These are phyloP conservation scores for Evansstolkia leycettana DNA, from an alignment of 495 filamentous ascomycete species.

Conservation along the genomic window DNA sequence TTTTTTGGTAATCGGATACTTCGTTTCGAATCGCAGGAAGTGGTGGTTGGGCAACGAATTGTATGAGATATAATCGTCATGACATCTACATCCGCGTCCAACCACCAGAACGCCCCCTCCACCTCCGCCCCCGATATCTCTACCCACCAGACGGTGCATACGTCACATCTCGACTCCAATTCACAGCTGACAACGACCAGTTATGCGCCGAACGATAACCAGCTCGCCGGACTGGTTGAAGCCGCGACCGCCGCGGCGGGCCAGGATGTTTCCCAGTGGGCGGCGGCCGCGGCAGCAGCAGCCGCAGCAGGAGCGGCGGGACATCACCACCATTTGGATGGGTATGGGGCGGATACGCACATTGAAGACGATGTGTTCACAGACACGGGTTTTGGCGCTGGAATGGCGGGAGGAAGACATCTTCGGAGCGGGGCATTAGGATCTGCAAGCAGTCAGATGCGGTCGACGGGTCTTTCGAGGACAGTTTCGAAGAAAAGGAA, in stretches of 20 bases:
- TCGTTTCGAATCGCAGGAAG: too few relatives aligned
- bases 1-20: too few relatives aligned
- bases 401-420: constrained; percentile 17
- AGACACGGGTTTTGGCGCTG: constrained; percentile 21
- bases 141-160: constrained; percentile 12
- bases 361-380: constrained; percentile 31
- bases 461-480: constrained; percentile 56
- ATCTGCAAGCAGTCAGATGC: constrained; percentile 47
- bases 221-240: constrained; percentile 40
- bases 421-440: constrained; percentile 13
- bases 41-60: too few relatives aligned
- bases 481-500: constrained; percentile 33
- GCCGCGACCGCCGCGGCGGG: constrained; percentile 40
- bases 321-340: constrained; percentile 26
- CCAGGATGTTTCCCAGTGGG: constrained; percentile 35
- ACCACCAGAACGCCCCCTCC: constrained; percentile 18
- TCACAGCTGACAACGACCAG: constrained; percentile 16
- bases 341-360: constrained; percentile 28
- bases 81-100: constrained; percentile 20
- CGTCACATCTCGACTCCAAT: constrained; percentile 23
- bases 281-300: constrained; percentile 23
- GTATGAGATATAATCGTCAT: too few relatives aligned
- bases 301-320: constrained; percentile 27
- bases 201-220: constrained; percentile 33
- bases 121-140: constrained; percentile 19